Conservation (phyloP, 23 red algal genomes). For the Agarophyton chilense region DNA sequence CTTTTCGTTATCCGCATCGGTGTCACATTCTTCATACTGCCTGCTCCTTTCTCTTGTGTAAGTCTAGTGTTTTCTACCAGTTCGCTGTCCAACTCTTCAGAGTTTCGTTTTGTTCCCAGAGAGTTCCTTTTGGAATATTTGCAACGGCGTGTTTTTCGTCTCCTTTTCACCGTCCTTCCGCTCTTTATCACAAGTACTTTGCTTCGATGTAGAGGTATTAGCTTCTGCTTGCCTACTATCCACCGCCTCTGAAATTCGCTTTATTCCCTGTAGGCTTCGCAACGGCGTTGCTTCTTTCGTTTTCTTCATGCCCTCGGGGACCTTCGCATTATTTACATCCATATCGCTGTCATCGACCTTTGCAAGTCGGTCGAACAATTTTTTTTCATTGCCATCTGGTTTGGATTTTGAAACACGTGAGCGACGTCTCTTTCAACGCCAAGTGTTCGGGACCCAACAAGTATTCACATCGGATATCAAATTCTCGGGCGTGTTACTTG, state of each 20-base stretch:
- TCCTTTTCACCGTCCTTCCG: not conserved
- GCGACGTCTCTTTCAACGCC: not conserved
- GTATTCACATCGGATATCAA: not conserved
- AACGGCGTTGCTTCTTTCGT: not conserved
- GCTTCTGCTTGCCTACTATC: not conserved
- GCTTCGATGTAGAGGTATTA: not conserved
- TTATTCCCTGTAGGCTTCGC: not conserved
- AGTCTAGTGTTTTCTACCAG: not conserved
- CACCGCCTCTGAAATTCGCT: not conserved
- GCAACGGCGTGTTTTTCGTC: not conserved
- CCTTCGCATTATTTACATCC: not conserved
- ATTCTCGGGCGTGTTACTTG: conserved; percentile 3
- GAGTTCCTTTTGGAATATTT: conserved; percentile 10
- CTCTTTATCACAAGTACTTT: not conserved
- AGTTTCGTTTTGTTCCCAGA: not conserved
- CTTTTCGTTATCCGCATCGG: not conserved
- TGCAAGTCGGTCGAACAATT: not conserved
- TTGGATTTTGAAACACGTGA: conserved; percentile 1
- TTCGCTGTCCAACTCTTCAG: not conserved
- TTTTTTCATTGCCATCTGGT: not conserved
- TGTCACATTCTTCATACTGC: not conserved
- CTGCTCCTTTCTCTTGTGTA: too few relatives aligned
- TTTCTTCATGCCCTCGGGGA: not conserved
- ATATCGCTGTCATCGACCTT: not conserved
- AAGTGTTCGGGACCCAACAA: not conserved